These are phyloP conservation scores for Spathaspora gorwiae DNA, from an alignment of 805 yeast species.

Conservation along the genomic window DNA sequence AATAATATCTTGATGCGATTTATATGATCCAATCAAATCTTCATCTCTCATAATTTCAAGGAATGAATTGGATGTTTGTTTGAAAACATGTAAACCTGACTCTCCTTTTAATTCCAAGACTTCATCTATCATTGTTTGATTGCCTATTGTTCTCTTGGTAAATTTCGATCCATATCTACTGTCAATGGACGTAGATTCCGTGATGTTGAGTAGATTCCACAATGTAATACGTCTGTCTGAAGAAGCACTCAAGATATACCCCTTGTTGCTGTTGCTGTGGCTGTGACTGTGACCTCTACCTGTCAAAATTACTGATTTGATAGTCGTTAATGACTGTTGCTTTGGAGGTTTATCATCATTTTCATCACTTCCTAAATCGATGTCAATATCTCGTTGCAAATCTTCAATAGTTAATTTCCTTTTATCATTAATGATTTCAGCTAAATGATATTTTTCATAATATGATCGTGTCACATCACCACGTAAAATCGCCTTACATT, in stretches of 20 bases:
- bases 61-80: not conserved
- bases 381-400: constrained; percentile 13
- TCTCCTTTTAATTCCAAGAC: not conserved
- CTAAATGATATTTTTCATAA: constrained; percentile 18
- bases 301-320: constrained; percentile 11
- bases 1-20: constrained; percentile 6
- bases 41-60: not conserved
- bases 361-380: constrained; percentile 18
- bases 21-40: not conserved
- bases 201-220: constrained; percentile 22
- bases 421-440: constrained; percentile 16
- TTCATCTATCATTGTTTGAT: constrained; percentile 1
- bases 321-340: constrained; percentile 6
- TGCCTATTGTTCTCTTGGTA: not conserved
- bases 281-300: not conserved
- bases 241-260: constrained; percentile 22
- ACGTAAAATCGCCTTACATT: constrained; percentile 42
- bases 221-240: constrained; percentile 21
- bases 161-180: not conserved
- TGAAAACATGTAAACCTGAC: not conserved
- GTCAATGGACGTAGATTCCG: constrained; percentile 12
- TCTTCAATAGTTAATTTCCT: constrained; percentile 10
- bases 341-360: not conserved
- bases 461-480: constrained; percentile 15
- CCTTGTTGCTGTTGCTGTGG: not conserved